A percentile compares a stretch with the other conserved stretches of the same genome.
Conservation (phyloP, 345 rosid species). For the Camelina neglecta region DNA sequence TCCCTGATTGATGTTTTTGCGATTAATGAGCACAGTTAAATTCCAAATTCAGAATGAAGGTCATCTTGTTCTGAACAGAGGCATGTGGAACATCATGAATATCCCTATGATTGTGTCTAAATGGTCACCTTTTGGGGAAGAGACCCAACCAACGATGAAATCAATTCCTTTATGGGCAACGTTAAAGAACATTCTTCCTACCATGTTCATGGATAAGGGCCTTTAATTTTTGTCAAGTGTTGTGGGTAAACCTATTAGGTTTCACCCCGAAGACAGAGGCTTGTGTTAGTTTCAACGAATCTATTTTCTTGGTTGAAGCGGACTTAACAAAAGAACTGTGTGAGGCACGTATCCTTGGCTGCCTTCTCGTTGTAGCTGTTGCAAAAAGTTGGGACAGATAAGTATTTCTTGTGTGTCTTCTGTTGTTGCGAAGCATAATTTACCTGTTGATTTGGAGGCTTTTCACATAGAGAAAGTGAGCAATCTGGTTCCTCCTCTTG, state of each 20-base stretch:
- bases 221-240: background rate
- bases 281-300: background rate
- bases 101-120: background rate
- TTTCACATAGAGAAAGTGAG: too few relatives aligned
- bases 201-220: background rate
- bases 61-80: accelerated
- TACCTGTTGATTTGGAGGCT: too few relatives aligned
- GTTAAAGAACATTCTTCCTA: background rate
- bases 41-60: background rate
- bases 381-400: too few relatives aligned
- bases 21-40: background rate
- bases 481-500: too few relatives aligned
- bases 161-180: background rate
- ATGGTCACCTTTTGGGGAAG: background rate
- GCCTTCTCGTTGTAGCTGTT: too few relatives aligned
- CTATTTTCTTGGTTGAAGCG: background rate
- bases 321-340: background rate
- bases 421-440: too few relatives aligned
- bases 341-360: too few relatives aligned
- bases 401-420: too few relatives aligned
- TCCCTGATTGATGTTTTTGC: background rate
- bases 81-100: background rate
- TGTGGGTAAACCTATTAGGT: background rate
- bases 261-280: background rate
- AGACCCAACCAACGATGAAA: background rate